phyloP scores from a whole-genome alignment of 495 filamentous ascomycete species.

The Aspergillus homomorphus region DNA sequence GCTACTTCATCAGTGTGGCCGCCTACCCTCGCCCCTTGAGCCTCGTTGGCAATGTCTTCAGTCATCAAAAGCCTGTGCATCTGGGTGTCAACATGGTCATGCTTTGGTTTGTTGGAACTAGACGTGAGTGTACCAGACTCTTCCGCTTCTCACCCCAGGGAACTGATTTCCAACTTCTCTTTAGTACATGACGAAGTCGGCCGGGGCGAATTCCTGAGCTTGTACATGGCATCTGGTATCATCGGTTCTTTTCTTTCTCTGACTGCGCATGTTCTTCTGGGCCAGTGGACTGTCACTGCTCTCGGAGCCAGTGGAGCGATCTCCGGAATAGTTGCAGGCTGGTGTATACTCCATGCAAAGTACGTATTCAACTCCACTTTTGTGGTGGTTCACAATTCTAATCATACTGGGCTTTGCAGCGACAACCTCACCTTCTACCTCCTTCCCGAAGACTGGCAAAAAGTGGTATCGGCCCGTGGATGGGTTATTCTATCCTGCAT shows the following conservation, averaged over 20 bases:
- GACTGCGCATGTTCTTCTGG: constrained; percentile 51
- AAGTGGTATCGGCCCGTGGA: constrained; percentile 32
- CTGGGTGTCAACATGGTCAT: constrained; percentile 66
- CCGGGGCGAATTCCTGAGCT: constrained; percentile 74
- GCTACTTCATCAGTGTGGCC: constrained; percentile 70
- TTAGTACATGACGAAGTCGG: constrained; percentile 83
- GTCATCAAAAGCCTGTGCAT: constrained; percentile 69
- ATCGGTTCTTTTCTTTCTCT: constrained; percentile 65
- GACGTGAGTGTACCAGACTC: constrained; percentile 38
- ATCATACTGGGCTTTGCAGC: constrained; percentile 23
- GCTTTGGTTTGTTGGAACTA: constrained; percentile 56
- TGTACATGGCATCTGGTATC: constrained; percentile 68
- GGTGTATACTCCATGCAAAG: constrained; percentile 62
- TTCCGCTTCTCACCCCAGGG: neutral
- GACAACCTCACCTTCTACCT: constrained; percentile 43
- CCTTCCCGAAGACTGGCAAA: constrained; percentile 37
- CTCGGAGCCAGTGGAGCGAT: constrained; percentile 76
- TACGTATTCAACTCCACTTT: constrained; percentile 23
- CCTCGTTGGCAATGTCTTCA: constrained; percentile 71
- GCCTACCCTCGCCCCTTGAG: constrained; percentile 62
- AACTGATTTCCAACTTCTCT: neutral
- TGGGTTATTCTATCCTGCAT: constrained; percentile 37
- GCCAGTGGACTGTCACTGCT: constrained; percentile 47
- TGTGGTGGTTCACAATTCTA: neutral
- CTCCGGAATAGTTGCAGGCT: constrained; percentile 63